Evolutionary conservation across 148 eudicot genomes (phyloP).

Genomic region (Simmondsia chinensis): DNA sequence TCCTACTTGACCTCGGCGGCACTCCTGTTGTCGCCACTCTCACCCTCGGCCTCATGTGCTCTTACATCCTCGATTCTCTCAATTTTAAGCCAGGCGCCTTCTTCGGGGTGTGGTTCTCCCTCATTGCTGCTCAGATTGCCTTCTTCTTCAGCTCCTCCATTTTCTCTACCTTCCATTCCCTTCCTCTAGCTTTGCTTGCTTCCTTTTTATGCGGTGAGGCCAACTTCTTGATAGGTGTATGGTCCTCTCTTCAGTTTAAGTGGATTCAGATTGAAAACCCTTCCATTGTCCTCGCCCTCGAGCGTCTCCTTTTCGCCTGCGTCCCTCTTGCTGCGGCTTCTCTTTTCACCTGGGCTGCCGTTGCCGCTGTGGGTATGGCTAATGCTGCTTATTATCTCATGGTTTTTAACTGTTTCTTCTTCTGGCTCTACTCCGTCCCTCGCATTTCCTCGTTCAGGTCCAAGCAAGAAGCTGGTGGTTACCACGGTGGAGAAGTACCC

Average conservation of each 20-base stretch:
- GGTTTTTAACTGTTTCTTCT: slow-evolving; percentile 60
- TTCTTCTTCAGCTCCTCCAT: slow-evolving; percentile 60
- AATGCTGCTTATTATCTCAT: slow-evolving; percentile 71
- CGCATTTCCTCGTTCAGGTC: slow-evolving; percentile 63
- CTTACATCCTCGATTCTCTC: slow-evolving; percentile 82
- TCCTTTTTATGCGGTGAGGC: slow-evolving; percentile 35
- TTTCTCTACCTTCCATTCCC: slow-evolving; percentile 34
- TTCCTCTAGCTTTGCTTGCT: slow-evolving; percentile 42
- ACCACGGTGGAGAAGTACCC: slow-evolving; percentile 68
- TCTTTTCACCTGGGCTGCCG: slow-evolving; percentile 73
- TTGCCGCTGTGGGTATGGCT: slow-evolving; percentile 75
- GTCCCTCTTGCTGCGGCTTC: slow-evolving; percentile 47
- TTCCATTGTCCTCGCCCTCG: slow-evolving; percentile 57
- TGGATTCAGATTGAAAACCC: slow-evolving; percentile 92
- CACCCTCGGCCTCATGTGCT: slow-evolving; percentile 49
- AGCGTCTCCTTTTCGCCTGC: slow-evolving; percentile 71
- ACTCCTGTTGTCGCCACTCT: slow-evolving; percentile 57
- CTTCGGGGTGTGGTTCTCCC: slow-evolving; percentile 78
- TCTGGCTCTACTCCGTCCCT: slow-evolving; percentile 81
- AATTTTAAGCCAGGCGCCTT: slow-evolving; percentile 74
- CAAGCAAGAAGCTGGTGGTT: slow-evolving; percentile 29
- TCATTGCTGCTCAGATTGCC: slow-evolving; percentile 62
- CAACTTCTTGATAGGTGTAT: slow-evolving; percentile 72
- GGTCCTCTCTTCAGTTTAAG: slow-evolving; percentile 93
- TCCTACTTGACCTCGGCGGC: slow-evolving; percentile 90